Evolutionary conservation across 495 filamentous ascomycete species (phyloP), one percentile per base, ranked within the genome.

Genomic region (Glarea lozoyensis): DNA sequence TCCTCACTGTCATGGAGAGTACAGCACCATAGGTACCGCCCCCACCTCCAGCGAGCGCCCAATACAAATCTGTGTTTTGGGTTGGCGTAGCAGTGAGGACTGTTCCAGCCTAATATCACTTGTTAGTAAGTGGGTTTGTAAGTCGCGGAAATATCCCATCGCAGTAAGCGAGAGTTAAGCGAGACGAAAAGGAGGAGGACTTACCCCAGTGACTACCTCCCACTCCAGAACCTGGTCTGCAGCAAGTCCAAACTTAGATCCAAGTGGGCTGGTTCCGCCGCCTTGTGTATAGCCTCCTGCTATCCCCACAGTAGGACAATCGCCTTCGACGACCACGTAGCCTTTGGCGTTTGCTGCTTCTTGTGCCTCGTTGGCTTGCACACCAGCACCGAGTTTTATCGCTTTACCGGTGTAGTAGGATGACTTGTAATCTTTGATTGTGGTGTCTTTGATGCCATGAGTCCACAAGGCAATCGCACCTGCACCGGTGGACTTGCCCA

Each of bases 11-110:
- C 53, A 68, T 56, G 3, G 63, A 67, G 42, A 57, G 54, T 0
- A 73, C 67, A 4, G 75, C 62, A 4, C 64, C 73, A 36, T 68
- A 77, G 19, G 66, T 73, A 2, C 67, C 63, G 13, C 57, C 64
- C 4, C 73, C 73, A n/a, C 77, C 76, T 16, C 76, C 77, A 24
- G 59, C 62, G 0, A 82, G 52, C 6, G 78, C 78, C 74, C 73
- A 81, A 56, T 67, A 81, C 0, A 82, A 53, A 48, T 81, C 76
- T 0, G 58, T 13, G 46, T 78, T 63, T 39, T 70, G 18, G n/a
- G 57, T 59, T 0, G 63, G 64, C 10, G 60, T 60, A 10, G 68
- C 70, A 0, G 53, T 61, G 20, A 79, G 10, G 24, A 61, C 46
- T 15, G 54, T 51, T 0, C 76, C 73, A 1, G 49, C 33, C 0